phyloP scores from a whole-genome alignment of 2,329 filamentous ascomycete species.

The Ascochyta clinopodiicola region DNA sequence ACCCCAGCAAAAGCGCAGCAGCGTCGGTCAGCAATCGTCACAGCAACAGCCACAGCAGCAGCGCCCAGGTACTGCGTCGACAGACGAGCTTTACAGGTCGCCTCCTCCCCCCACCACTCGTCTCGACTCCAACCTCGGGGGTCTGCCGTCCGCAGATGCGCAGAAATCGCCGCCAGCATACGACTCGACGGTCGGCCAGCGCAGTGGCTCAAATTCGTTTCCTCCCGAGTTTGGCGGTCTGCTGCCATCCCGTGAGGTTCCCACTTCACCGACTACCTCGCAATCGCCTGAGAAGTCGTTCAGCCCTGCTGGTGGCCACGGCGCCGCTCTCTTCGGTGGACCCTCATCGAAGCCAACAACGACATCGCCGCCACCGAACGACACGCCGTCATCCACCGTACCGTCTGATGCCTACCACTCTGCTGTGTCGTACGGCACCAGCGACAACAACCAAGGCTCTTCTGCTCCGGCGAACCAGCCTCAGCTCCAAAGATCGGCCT shows the following conservation, averaged over 20 bases:
- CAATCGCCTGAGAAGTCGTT: conserved; percentile 50
- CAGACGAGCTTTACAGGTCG: conserved; percentile 41
- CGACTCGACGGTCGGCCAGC: conserved; percentile 52
- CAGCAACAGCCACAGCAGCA: conserved; percentile 31
- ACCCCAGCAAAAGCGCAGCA: conserved; percentile 44
- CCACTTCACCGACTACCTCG: conserved; percentile 49
- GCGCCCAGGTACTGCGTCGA: conserved; percentile 35
- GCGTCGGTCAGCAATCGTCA: conserved; percentile 33
- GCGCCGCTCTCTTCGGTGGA: conserved; percentile 50
- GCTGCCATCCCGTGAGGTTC: conserved; percentile 62
- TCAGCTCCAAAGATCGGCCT: conserved; percentile 59
- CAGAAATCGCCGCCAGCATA: conserved; percentile 67
- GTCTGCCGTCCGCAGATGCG: conserved; percentile 60
- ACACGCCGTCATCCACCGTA: conserved; percentile 50
- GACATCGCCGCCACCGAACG: conserved; percentile 47
- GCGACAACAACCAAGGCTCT: conserved; percentile 42
- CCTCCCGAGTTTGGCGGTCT: conserved; percentile 63
- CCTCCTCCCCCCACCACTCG: conserved; percentile 44
- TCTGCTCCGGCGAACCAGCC: conserved; percentile 40
- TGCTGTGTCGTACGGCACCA: conserved; percentile 47
- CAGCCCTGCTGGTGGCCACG: conserved; percentile 47
- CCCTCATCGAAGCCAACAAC: conserved; percentile 44
- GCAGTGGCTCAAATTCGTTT: conserved; percentile 54
- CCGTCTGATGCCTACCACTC: conserved; percentile 53
- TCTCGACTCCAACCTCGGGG: conserved; percentile 45